Percentiles rank a stretch among this genome's conserved stretches.
Evolutionary conservation across 2,329 filamentous ascomycete species (phyloP).

Genomic region (Xylariaceae sp.): DNA sequence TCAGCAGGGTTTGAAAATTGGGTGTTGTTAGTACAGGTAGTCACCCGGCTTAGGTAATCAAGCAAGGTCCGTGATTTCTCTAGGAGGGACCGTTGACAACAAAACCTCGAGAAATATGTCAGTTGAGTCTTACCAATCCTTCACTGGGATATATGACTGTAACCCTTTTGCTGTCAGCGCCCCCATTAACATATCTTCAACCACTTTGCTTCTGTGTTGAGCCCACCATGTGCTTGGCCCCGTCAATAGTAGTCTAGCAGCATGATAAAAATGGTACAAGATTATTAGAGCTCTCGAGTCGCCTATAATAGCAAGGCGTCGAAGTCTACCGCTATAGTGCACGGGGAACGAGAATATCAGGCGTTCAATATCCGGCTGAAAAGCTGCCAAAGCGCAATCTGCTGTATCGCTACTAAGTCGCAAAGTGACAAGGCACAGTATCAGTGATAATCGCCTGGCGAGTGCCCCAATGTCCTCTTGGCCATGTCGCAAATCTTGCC

Average conservation of each 20-base stretch:
- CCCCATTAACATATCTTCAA: conserved; percentile 6
- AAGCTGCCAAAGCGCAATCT: not conserved
- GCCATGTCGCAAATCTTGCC: not conserved
- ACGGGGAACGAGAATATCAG: conserved; percentile 10
- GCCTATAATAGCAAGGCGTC: conserved; percentile 2
- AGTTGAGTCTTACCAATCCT: too few relatives aligned
- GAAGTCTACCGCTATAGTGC: conserved; percentile 8
- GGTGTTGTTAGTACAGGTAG: too few relatives aligned
- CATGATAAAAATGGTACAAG: conserved; percentile 11
- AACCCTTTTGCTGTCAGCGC: conserved; percentile 4
- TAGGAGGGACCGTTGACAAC: too few relatives aligned
- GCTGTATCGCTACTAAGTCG: not conserved
- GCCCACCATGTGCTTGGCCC: conserved; percentile 10
- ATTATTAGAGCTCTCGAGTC: conserved; percentile 4
- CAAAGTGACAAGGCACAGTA: conserved; percentile 7
- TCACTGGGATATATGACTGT: not conserved
- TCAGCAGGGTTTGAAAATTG: too few relatives aligned
- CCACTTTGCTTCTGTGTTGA: conserved; percentile 4
- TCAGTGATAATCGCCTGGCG: conserved; percentile 7
- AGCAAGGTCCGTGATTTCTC: too few relatives aligned
- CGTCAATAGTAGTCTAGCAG: conserved; percentile 5
- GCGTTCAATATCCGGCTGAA: conserved; percentile 4
- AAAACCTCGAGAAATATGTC: too few relatives aligned
- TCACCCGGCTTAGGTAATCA: too few relatives aligned
- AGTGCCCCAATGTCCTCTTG: not conserved